Conservation (phyloP, 31 red algal species). For the Odonthalia washingtoniensis region DNA sequence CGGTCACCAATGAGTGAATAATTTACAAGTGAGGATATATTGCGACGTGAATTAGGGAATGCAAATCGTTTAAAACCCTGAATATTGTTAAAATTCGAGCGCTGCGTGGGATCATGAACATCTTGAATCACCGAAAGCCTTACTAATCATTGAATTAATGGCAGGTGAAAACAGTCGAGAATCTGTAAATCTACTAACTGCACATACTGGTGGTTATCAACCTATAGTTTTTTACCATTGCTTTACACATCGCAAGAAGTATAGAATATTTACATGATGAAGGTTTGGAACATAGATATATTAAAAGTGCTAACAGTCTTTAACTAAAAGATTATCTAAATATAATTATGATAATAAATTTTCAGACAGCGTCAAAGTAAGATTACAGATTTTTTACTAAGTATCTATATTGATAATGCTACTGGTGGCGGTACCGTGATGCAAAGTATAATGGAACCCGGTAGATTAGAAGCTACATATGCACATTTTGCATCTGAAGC, state of each 20-base stretch:
- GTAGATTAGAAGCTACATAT: conserved; percentile 69
- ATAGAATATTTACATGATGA: conserved; percentile 81
- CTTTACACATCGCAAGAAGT: conserved; percentile 56
- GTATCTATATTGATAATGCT: conserved; percentile 75
- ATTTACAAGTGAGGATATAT: conserved; percentile 60
- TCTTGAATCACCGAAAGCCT: conserved; percentile 44
- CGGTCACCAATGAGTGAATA: conserved; percentile 69
- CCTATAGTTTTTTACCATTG: conserved; percentile 65
- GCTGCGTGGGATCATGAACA: conserved; percentile 78
- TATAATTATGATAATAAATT: conserved; percentile 16
- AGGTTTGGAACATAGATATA: conserved; percentile 75
- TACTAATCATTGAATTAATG: conserved; percentile 84
- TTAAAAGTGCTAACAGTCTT: conserved; percentile 81
- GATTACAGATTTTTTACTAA: conserved; percentile 77
- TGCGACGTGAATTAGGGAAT: conserved; percentile 74
- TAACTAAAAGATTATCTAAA: conserved; percentile 51
- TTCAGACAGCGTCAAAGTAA: conserved; percentile 44
- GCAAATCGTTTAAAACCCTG: conserved; percentile 55
- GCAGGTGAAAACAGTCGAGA: conserved; percentile 75
- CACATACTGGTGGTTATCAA: conserved; percentile 22
- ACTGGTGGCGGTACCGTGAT: conserved; percentile 75
- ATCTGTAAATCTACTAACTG: conserved; percentile 42
- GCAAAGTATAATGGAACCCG: conserved; percentile 81
- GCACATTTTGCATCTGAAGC: conserved; percentile 76
- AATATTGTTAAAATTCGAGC: conserved; percentile 80